Evolutionary conservation across 2,329 filamentous ascomycete species (phyloP).

Genomic region (Ceratocystis cubensis): DNA sequence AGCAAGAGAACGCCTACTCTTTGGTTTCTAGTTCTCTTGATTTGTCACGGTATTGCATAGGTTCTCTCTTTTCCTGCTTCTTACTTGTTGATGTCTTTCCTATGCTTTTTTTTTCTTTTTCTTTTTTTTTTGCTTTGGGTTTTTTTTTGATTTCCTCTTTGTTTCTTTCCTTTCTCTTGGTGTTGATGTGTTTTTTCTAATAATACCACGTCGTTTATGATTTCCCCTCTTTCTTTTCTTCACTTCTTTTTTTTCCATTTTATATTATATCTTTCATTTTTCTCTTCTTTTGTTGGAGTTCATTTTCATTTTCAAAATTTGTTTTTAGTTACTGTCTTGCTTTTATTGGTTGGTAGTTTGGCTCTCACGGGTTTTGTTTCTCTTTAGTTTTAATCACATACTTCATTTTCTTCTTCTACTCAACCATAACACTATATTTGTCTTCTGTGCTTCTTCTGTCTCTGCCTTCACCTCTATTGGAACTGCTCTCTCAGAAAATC

Average conservation of each 20-base stretch:
- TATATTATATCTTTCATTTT: neutral
- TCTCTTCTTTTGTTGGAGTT: neutral
- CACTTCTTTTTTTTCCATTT: neutral
- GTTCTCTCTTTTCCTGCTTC: neutral
- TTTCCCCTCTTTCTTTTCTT: neutral
- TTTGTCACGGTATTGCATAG: too few relatives aligned
- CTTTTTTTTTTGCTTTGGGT: neutral
- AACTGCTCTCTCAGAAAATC: too few relatives aligned
- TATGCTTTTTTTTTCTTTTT: neutral
- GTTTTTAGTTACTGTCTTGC: neutral
- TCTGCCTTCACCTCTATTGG: neutral
- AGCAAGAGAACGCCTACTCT: too few relatives aligned
- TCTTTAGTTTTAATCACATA: neutral
- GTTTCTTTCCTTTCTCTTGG: constrained; percentile 1
- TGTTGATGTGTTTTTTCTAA: constrained; percentile 7
- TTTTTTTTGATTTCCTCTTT: neutral
- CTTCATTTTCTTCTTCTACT: neutral
- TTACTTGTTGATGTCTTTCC: neutral
- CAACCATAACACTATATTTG: neutral
- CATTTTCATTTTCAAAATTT: neutral
- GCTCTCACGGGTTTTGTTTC: neutral
- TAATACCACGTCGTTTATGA: constrained; percentile 12
- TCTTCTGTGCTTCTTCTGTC: neutral
- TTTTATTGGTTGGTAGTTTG: neutral
- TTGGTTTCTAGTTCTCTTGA: too few relatives aligned